Evolutionary conservation across 371 early-diverging fungal genomes (phyloP).

Genomic region (Mortierella sp.): DNA sequence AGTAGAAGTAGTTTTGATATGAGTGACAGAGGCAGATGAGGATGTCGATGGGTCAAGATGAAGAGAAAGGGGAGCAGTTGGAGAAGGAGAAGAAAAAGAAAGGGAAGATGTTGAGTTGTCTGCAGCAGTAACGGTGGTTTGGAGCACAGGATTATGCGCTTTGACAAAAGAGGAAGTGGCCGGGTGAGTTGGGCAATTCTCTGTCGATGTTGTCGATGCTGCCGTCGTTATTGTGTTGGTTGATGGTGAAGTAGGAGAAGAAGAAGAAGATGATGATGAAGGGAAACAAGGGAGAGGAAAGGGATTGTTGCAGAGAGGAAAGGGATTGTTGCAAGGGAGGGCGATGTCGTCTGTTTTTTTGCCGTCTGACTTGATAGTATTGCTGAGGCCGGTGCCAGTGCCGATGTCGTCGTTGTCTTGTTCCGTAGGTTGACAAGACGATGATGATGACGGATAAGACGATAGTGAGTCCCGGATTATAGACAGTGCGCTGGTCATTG

Average conservation of each 20-base stretch:
- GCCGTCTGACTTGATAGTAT: too few relatives aligned
- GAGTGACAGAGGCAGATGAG: not conserved
- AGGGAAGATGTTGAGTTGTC: not conserved
- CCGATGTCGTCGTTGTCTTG: too few relatives aligned
- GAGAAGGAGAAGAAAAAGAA: not conserved
- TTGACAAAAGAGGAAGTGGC: slow-evolving; percentile 1
- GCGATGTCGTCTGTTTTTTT: too few relatives aligned
- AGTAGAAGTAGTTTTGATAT: not conserved
- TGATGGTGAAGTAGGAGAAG: not conserved
- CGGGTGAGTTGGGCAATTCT: not conserved
- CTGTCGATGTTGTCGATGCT: not conserved
- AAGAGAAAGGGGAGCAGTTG: not conserved
- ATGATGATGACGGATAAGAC: not conserved
- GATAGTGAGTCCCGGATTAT: not conserved
- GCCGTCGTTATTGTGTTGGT: not conserved
- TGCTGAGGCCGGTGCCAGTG: too few relatives aligned
- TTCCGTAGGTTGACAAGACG: too few relatives aligned
- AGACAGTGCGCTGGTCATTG: not conserved
- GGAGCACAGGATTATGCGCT: not conserved
- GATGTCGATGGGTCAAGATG: not conserved
- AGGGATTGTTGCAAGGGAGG: too few relatives aligned
- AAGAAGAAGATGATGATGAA: not conserved
- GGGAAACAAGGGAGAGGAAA: too few relatives aligned
- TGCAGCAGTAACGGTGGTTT: not conserved
- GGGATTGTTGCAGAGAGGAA: too few relatives aligned